phyloP scores from a whole-genome alignment of 768 basidiomycete genomes.

The Phlebiopsis flavidoalba region DNA sequence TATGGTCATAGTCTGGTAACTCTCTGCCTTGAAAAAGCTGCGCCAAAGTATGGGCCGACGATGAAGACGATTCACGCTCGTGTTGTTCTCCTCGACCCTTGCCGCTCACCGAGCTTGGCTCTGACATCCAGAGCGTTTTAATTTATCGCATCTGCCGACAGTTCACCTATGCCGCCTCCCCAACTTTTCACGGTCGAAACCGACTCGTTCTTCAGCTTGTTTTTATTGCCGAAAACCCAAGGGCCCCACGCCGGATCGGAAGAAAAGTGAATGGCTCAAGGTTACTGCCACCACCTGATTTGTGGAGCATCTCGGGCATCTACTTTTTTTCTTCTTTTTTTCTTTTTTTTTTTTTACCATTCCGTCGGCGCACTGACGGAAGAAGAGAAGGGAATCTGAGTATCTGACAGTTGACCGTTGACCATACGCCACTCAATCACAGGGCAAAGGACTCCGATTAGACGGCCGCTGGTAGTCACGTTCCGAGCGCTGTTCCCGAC shows the following conservation, averaged over 20 bases:
- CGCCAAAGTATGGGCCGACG: constrained; percentile 81
- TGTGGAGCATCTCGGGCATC: constrained; percentile 50
- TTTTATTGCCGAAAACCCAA: constrained; percentile 75
- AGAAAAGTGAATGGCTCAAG: constrained; percentile 46
- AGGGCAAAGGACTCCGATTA: constrained; percentile 42
- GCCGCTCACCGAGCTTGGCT: constrained; percentile 74
- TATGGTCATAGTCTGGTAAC: constrained; percentile 94
- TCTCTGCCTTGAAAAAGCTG: constrained; percentile 92
- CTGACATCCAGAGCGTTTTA: constrained; percentile 33
- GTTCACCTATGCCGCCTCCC: constrained; percentile 84
- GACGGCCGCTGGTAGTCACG: constrained; percentile 55
- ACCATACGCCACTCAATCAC: constrained; percentile 33
- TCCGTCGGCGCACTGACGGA: constrained; percentile 70
- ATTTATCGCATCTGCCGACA: constrained; percentile 55
- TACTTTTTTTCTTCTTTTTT: too few relatives aligned
- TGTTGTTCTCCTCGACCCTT: constrained; percentile 67
- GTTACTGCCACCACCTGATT: constrained; percentile 47
- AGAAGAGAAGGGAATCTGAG: constrained; percentile 61
- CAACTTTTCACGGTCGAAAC: constrained; percentile 74
- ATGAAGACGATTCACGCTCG: constrained; percentile 88
- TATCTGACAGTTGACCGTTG: constrained; percentile 36
- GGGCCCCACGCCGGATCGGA: constrained; percentile 50
- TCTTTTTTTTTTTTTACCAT: too few relatives aligned
- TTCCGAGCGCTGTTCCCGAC: constrained; percentile 51
- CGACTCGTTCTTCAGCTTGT: constrained; percentile 78